Conservation (phyloP, 1,139 yeast genomes). For the Insectozyma bohioensis region DNA sequence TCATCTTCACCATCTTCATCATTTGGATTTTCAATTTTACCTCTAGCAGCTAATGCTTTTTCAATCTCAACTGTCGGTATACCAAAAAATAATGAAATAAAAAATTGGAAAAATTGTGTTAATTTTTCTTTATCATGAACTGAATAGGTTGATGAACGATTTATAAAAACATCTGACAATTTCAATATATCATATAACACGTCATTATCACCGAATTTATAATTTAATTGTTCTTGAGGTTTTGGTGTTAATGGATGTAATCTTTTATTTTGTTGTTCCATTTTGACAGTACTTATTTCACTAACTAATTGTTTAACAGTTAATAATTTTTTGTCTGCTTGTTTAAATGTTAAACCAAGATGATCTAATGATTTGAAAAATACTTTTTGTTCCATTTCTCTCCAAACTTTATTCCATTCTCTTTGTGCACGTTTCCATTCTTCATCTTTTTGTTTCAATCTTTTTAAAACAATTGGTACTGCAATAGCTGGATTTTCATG, state of each 20-base stretch:
- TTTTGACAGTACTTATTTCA: constrained; percentile 88
- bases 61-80: constrained; percentile 38
- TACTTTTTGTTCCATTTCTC: constrained; percentile 95
- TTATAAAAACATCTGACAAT: constrained; percentile 68
- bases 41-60: constrained; percentile 24
- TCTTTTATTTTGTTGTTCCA: constrained; percentile 78
- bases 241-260: constrained; percentile 85
- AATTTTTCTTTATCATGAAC: constrained; percentile 78
- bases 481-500: constrained; percentile 96
- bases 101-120: constrained; percentile 68
- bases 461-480: constrained; percentile 85
- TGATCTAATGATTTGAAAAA: constrained; percentile 93
- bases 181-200: constrained; percentile 73
- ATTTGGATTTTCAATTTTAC: constrained; percentile 15
- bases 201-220: constrained; percentile 61
- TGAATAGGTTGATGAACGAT: constrained; percentile 72
- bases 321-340: constrained; percentile 88
- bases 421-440: constrained; percentile 99
- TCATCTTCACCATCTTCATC: constrained; percentile 15
- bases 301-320: constrained; percentile 88
- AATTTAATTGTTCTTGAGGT: constrained; percentile 78
- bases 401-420: constrained; percentile 99
- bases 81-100: constrained; percentile 68
- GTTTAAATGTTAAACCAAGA: constrained; percentile 91
- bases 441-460: constrained; percentile 96